Percentiles rank a stretch among this genome's conserved stretches.
Evolutionary conservation across 208 protist species (phyloP).

Genomic region (Acanthamoeba quina): DNA sequence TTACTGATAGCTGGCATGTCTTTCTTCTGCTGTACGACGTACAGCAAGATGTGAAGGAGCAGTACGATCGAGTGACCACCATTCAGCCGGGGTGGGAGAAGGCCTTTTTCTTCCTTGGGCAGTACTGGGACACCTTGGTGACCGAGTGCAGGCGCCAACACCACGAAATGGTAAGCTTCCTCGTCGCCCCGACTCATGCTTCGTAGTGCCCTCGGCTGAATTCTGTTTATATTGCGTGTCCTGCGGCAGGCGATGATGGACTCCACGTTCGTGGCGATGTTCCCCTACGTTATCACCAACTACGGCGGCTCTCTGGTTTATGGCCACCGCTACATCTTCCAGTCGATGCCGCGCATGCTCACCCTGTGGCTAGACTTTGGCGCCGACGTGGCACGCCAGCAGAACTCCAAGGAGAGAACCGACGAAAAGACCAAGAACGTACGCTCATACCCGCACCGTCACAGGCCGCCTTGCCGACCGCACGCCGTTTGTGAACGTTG

Average conservation of each 20-base stretch:
- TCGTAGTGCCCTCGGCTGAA: too few relatives aligned
- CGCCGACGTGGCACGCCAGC: not conserved
- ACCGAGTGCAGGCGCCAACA: conserved; percentile 31
- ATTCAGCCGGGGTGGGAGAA: conserved; percentile 91
- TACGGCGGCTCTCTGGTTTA: conserved; percentile 93
- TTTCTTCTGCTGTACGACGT: not conserved
- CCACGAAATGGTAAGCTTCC: not conserved
- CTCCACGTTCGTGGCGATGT: conserved; percentile 81
- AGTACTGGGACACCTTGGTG: conserved; percentile 95
- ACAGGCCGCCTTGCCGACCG: not conserved
- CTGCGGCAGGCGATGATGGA: conserved; percentile 47
- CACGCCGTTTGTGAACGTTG: not conserved
- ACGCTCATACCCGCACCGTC: not conserved
- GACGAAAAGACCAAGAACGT: conserved; percentile 48
- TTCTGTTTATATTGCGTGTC: not conserved
- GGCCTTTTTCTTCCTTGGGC: conserved; percentile 93
- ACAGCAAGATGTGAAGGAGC: conserved; percentile 90
- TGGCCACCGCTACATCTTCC: conserved; percentile 92
- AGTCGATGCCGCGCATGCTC: conserved; percentile 96
- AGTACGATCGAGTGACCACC: conserved; percentile 90
- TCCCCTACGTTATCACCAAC: conserved; percentile 88
- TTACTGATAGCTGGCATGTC: not conserved
- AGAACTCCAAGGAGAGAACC: not conserved
- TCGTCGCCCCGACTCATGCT: not conserved
- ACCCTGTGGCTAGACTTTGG: conserved; percentile 96